These are phyloP conservation scores for Alternaria hordeiaustralica DNA, from an alignment of 2,329 filamentous ascomycete genomes.

Conservation along the genomic window DNA sequence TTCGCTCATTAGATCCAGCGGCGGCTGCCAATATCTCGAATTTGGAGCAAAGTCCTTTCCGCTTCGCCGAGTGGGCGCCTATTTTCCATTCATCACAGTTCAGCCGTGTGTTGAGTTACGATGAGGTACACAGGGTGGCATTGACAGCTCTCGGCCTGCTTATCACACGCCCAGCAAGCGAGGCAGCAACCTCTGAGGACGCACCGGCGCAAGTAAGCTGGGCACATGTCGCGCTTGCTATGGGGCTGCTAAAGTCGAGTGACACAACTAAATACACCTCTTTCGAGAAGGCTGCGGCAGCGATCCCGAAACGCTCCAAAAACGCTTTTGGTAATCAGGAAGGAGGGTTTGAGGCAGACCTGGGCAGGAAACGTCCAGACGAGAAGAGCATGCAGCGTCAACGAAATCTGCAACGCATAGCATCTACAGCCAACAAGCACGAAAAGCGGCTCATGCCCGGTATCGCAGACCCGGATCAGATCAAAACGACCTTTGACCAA, in stretches of 20 bases:
- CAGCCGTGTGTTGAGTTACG: constrained; percentile 63
- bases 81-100: constrained; percentile 43
- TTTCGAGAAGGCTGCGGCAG: constrained; percentile 19
- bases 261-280: constrained; percentile 56
- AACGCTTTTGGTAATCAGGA: constrained; percentile 4
- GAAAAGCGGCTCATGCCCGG: constrained; percentile 84
- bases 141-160: constrained; percentile 58
- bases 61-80: constrained; percentile 22
- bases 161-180: constrained; percentile 22
- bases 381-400: constrained; percentile 50
- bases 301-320: constrained; percentile 12
- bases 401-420: constrained; percentile 57
- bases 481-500: constrained; percentile 85
- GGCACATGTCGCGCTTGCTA: constrained; percentile 51
- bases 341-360: constrained; percentile 3
- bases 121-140: constrained; percentile 67
- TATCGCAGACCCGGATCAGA: constrained; percentile 79
- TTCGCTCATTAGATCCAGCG: constrained; percentile 54
- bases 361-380: constrained; percentile 12
- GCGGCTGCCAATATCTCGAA: constrained; percentile 32
- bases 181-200: background rate
- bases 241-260: constrained; percentile 53
- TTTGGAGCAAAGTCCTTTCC: constrained; percentile 25
- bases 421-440: constrained; percentile 65
- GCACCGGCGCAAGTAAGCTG: constrained; percentile 41